Base-by-base conservation (phyloP, 495 filamentous ascomycete genomes). In the Durotheca rogersii region DNA sequence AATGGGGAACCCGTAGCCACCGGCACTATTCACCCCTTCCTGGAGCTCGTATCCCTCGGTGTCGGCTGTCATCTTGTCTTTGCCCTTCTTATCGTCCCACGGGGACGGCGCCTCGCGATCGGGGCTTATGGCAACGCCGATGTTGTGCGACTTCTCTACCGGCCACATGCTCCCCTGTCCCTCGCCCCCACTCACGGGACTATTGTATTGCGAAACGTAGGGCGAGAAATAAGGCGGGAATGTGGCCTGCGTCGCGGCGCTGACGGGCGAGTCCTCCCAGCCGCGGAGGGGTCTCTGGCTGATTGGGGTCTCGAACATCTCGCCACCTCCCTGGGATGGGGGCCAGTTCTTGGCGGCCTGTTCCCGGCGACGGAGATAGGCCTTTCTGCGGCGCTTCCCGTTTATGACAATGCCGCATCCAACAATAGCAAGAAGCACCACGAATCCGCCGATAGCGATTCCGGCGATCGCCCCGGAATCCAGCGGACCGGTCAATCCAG, bases 401-500 rank as follows among this genome's bases (percentile, higher is more conserved):
- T 68, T 71, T 44, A 72, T 67, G 11, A 81, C 65, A 36, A 80
- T 67, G 45, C 64, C 68, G 47, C 66, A 73, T 36, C 76, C 76
- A 12, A 58, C 23, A 1, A 73, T 9, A n/a, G 54, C 49, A 10
- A 80, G 67, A 44, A 77, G 31, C 1, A 74, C 45, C n/a, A 69
- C 60, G 1, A 79, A 46, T 1, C 61, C 72, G n/a, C 68, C 76
- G 40, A 76, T 66, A 25, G 70, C 75, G 30, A 81, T 73, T 49
- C 78, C 78, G 6, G 78, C 72, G 31, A 77, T 73, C 1, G 73
- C 73, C 9, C 75, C 77, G 15, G 76, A 65, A 4, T 65, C 68
- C 10, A 81, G 51, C 0, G 75, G 70, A 7, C 72, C 69, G 11
- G 66, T 61, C 0, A 64, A 29, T 5, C 48, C 31, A 0, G 58